Evolutionary conservation across 345 rosid species (phyloP).

Genomic region (Rhodamnia rubescens): DNA sequence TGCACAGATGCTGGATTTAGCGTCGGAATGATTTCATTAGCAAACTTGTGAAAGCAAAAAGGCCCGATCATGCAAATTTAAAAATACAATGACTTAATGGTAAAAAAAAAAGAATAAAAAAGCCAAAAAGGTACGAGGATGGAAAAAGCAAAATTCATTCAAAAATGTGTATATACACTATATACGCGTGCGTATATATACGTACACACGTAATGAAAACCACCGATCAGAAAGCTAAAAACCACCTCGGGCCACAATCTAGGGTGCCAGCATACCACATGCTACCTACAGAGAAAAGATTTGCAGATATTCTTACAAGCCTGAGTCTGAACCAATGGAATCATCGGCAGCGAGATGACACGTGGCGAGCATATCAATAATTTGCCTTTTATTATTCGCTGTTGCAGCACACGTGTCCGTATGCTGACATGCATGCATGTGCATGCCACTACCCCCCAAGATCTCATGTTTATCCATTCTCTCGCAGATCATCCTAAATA

Average conservation of each 20-base stretch:
- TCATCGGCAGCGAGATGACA: constrained; percentile 14
- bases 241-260: not conserved
- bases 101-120: not conserved
- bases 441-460: constrained; percentile 7
- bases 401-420: constrained; percentile 24
- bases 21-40: not conserved
- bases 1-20: not conserved
- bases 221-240: not conserved
- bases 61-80: not conserved
- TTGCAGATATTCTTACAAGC: not conserved
- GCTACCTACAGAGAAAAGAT: not conserved
- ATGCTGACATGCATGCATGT: constrained; percentile 36
- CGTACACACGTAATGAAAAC: not conserved
- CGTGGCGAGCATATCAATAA: constrained; percentile 5
- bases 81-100: not conserved
- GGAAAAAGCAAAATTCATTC: not conserved
- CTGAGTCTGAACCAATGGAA: not conserved
- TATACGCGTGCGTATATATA: not conserved
- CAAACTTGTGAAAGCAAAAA: too few species aligned
- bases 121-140: not conserved
- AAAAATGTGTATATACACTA: not conserved
- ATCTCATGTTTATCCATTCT: not conserved
- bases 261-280: not conserved
- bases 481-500: not conserved
- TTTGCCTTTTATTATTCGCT: not conserved